Evolutionary conservation across 495 filamentous ascomycete genomes (phyloP).

Genomic region (Xylaria intraflava): DNA sequence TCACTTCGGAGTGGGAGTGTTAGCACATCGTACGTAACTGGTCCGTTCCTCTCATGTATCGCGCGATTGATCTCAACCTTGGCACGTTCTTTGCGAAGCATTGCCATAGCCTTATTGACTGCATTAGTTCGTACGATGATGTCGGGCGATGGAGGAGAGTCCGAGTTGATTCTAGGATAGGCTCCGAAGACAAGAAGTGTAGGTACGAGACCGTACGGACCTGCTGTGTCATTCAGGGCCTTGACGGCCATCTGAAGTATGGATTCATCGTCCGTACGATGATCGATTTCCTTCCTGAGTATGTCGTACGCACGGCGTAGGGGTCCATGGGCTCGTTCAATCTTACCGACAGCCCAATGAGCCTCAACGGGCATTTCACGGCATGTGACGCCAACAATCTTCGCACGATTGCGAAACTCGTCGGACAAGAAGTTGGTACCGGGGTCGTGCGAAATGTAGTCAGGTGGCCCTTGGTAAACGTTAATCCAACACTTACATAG

Average conservation of each 20-base stretch:
- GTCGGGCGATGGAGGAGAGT: slow-evolving; percentile 3
- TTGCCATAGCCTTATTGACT: slow-evolving; percentile 14
- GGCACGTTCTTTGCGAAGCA: slow-evolving; percentile 12
- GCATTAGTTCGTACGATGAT: slow-evolving; percentile 7
- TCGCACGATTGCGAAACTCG: background rate
- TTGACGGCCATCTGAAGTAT: background rate
- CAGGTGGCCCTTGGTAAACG: background rate
- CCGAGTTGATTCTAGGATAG: too few relatives aligned
- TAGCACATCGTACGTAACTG: too few relatives aligned
- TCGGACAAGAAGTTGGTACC: background rate
- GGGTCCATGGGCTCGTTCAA: too few relatives aligned
- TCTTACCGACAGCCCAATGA: too few relatives aligned
- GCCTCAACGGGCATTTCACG: background rate
- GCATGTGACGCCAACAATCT: background rate
- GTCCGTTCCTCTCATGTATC: slow-evolving; percentile 13
- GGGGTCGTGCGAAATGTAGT: background rate
- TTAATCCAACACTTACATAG: too few relatives aligned
- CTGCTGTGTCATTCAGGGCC: background rate
- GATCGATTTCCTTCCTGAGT: too few relatives aligned
- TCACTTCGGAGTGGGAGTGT: too few relatives aligned
- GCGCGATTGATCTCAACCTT: slow-evolving; percentile 7
- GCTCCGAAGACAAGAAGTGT: too few relatives aligned
- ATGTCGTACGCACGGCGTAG: too few relatives aligned
- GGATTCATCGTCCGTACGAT: too few relatives aligned
- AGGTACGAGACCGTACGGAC: background rate